phyloP scores from a whole-genome alignment of 2,329 filamentous ascomycete genomes.

The Cytospora mali region DNA sequence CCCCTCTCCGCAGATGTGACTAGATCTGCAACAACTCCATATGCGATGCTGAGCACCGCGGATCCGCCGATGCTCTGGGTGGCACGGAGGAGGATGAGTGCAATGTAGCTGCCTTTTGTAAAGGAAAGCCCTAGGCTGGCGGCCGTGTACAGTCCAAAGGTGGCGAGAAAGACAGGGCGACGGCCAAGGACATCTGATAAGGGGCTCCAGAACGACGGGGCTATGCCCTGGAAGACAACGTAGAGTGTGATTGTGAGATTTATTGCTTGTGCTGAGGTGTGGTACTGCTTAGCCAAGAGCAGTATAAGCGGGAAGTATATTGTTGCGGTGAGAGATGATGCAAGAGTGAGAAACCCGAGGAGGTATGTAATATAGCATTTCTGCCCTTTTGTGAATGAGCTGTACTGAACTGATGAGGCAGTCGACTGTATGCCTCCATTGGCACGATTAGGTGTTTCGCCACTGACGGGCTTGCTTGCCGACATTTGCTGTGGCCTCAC shows the following conservation, averaged over 20 bases:
- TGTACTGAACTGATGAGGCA: neutral
- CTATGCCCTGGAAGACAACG: slow-evolving; percentile 61
- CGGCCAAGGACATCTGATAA: slow-evolving; percentile 59
- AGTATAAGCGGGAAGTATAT: slow-evolving; percentile 48
- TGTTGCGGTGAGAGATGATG: slow-evolving; percentile 38
- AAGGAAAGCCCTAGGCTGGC: slow-evolving; percentile 59
- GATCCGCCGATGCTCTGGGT: slow-evolving; percentile 63
- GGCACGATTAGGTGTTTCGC: too few species aligned
- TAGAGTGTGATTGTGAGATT: slow-evolving; percentile 55
- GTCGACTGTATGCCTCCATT: neutral
- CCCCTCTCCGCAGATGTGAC: slow-evolving; percentile 67
- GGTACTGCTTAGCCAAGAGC: slow-evolving; percentile 36
- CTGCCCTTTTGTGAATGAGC: slow-evolving; percentile 5
- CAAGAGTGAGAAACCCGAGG: slow-evolving; percentile 25
- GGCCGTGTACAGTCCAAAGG: slow-evolving; percentile 54
- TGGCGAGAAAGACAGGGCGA: slow-evolving; percentile 58
- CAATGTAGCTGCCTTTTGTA: slow-evolving; percentile 51
- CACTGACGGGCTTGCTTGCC: too few species aligned
- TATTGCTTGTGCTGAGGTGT: slow-evolving; percentile 37
- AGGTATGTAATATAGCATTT: slow-evolving; percentile 24
- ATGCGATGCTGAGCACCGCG: slow-evolving; percentile 66
- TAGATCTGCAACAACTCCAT: slow-evolving; percentile 69
- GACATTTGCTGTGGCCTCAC: too few species aligned
- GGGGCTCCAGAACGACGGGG: slow-evolving; percentile 58
- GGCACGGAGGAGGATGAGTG: slow-evolving; percentile 59